Base-by-base conservation (phyloP, 2,329 filamentous ascomycete species). In the Trichoderma sp. region DNA sequence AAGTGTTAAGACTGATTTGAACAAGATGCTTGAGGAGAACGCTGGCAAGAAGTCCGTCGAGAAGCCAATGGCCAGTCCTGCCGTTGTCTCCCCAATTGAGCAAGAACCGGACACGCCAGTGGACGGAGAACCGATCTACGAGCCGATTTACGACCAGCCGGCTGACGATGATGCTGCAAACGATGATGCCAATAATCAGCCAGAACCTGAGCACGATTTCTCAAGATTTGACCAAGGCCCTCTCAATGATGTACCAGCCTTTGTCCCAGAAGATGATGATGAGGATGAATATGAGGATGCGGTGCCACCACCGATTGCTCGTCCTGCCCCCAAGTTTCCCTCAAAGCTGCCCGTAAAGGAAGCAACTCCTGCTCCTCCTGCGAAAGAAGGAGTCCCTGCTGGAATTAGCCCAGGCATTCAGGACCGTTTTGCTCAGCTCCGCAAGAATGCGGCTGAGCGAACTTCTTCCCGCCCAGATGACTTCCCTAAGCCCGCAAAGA, bases 391-490 rank as follows among this genome's bases (percentile, higher is more conserved):
- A 74, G 80, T 78, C 73, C 81, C 74, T 72, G 79, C 76, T 66
- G 80, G 73, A 68, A 78, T 80, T 28, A 69, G 80, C 62, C 79
- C 80, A 23, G 78, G 81, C 47, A 80, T 82, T 2, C 81, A 92
- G 74, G 95, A 98, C 79, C 91, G 95, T 69, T 99, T 96, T 96
- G 95, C 95, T 1, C 94, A 97, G 81, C 98, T 98, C 75, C 90
- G 95, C 75, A 95, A 95, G 86, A 98, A 98, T 77, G 96, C 96
- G 12, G 94, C 94, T 4, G 92, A 96, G 73, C 88, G 94, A 72
- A 93, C 88, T 7, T 87, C 86, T 68, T 87, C 90, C 73, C 85
- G 88, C 57, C 90, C 88, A 68, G 92, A 94, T 74, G 84, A 84
- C 75, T 86, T 86, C 50, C 86, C 85, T 58, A 87, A 84, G 57